Evolutionary conservation across 805 yeast genomes (phyloP), one percentile per base, ranked within the genome.

Genomic region (Hanseniaspora jakobsenii): DNA sequence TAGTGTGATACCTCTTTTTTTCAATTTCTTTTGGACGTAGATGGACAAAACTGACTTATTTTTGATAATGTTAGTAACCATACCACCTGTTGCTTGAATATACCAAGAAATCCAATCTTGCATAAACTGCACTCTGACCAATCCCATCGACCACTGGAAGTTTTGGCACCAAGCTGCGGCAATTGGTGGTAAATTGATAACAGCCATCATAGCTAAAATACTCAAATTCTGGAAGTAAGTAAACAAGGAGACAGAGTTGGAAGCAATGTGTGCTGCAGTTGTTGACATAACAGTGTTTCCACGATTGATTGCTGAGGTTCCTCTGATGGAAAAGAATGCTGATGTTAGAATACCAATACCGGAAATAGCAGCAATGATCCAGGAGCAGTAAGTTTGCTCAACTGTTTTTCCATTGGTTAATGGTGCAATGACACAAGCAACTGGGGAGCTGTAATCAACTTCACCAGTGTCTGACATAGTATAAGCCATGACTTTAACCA

Each of bases 91-190:
- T 6, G 95, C 67, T 64, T 89, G 95, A 42, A 89, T 78, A 61
- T 89, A 89, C 98, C 98, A 89, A 59, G 79, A 74, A 51, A 91
- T 80, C 50, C 85, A 81, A 34, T 68, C 61, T 61, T 87, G 95
- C 75, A 89, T 80, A 55, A 86, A 83, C 12, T 64, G 61, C 6
- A 77, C 75, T 44, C 72, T 71, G 54, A 91, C 82, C 51, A 89
- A 78, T 37, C 98, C 98, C 73, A 89, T 73, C 1, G 96, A 78
- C 97, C 97, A 89, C 62, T 76, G 78, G 68, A 91, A 91, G 66
- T 89, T 91, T 63, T 89, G 95, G 26, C 93, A 78, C 98, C 98
- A 89, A 2, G 97, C 87, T 2, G 94, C 85, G 4, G 96, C 97
- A 53, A 91, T 87, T 2, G 98, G 98, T 2, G 98, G 98, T 17